Evolutionary conservation across 805 yeast genomes (phyloP), one percentile per base, ranked within the genome.

Genomic region (Clavispora vitiphila): DNA sequence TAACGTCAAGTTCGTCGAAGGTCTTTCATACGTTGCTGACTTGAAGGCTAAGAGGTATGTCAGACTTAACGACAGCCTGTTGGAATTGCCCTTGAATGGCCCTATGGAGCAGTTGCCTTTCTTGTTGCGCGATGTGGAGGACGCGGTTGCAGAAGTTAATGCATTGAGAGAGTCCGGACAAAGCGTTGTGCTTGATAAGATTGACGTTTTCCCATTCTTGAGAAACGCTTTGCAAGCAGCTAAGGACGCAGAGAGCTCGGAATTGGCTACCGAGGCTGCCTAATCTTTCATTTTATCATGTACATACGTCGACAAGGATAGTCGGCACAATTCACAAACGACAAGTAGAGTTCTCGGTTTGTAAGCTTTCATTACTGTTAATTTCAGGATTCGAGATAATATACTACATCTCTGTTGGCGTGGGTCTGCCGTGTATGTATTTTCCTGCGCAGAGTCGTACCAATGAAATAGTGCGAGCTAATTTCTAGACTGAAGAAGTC

Each of bases 1-100:
- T 43, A 60, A 62, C 43, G 65, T 53, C 21, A 62, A 58, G 41
- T 65, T 68, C 31, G 83, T 84, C 39, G 68, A 76, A 41, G 96
- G 96, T 19, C 69, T 90, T 34, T 69, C 77, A 51, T 78, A 65
- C 50, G 76, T 87, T 31, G 87, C 95, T 21, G 71, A 78, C 54
- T 64, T 88, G 59, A 86, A 86, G 65, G 66, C 80, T 35, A 67
- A 67, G 45, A 67, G 65, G 44, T 65, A 51, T 47, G 47, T 48
- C 52, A 54, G 45, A 47, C 47, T 37, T 49, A 47, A 53, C 47
- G 61, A 60, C 37, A 63, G 32, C 23, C 46, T 40, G 18, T 52
- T 60, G 37, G 53, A 50, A 11, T 49, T 62, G 37, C 71, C 71
- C n/a, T 59, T 69, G 54, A 59, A 57, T 31, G 74, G 73, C 3